phyloP scores from a whole-genome alignment of 352 stramenopile species.

The Pythium phragmiticola region DNA sequence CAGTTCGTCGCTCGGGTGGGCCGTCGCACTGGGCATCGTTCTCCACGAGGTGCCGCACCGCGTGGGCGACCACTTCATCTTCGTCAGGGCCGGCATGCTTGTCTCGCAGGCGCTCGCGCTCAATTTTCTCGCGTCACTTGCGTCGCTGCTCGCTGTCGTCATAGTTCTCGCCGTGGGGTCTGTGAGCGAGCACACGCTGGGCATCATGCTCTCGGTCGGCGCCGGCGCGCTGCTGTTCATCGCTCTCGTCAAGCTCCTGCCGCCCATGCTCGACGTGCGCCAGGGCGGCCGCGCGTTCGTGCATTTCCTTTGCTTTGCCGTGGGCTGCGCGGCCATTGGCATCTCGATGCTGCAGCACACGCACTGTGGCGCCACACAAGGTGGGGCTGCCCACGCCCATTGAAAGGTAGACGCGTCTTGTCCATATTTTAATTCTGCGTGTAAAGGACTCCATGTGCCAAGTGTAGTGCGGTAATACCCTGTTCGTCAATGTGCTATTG shows the following conservation, averaged over 20 bases:
- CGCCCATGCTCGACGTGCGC: constrained; percentile 22
- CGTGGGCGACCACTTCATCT: constrained; percentile 35
- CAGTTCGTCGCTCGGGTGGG: constrained; percentile 31
- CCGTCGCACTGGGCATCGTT: constrained; percentile 30
- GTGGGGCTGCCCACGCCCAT: background rate
- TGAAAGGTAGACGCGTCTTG: background rate
- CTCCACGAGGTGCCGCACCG: constrained; percentile 36
- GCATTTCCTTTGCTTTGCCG: constrained; percentile 15
- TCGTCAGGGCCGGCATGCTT: constrained; percentile 32
- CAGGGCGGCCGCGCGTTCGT: background rate
- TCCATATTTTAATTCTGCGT: no score
- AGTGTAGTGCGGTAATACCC: no score
- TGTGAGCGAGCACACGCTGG: constrained; percentile 32
- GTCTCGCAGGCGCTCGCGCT: constrained; percentile 26
- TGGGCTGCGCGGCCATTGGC: constrained; percentile 14
- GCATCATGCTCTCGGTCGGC: constrained; percentile 28
- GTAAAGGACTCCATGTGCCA: no score
- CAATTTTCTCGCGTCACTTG: constrained; percentile 31
- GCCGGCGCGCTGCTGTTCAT: constrained; percentile 28
- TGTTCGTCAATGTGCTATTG: no score
- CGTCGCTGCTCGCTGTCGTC: constrained; percentile 27
- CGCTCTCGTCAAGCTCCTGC: constrained; percentile 26
- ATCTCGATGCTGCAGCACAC: constrained; percentile 16
- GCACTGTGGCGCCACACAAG: constrained; percentile 5
- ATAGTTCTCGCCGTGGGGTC: constrained; percentile 21